phyloP scores from a whole-genome alignment of 2,329 filamentous ascomycete species.

The Apiospora sp. region DNA sequence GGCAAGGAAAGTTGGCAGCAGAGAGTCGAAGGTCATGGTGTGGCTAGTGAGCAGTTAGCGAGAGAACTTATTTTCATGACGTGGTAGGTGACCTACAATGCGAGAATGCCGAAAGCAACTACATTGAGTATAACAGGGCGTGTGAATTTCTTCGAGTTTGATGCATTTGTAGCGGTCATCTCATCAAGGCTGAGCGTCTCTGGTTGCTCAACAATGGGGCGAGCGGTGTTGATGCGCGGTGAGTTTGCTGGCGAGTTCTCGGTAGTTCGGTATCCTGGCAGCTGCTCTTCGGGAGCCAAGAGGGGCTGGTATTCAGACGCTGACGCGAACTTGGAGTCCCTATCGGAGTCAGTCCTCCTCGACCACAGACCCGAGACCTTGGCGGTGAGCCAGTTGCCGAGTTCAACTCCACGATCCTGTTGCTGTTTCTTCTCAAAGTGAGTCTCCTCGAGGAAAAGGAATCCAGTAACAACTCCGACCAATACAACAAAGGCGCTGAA shows the following conservation, averaged over 20 bases:
- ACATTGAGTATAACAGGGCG: constrained; percentile 87
- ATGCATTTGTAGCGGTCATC: constrained; percentile 5
- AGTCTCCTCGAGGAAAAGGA: constrained; percentile 86
- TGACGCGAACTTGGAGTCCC: not conserved
- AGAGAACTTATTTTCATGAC: not conserved
- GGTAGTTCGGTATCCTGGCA: constrained; percentile 73
- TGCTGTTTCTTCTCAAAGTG: constrained; percentile 82
- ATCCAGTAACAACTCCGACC: constrained; percentile 69
- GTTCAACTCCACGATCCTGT: constrained; percentile 77
- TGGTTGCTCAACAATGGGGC: constrained; percentile 42
- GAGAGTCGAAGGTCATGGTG: constrained; percentile 94
- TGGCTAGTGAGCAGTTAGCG: constrained; percentile 64
- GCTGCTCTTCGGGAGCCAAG: constrained; percentile 65
- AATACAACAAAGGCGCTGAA: constrained; percentile 71
- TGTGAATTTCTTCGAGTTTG: constrained; percentile 67
- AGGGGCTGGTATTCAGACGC: constrained; percentile 68
- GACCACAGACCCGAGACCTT: constrained; percentile 48
- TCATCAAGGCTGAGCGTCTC: constrained; percentile 48
- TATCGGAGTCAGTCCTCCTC: not conserved
- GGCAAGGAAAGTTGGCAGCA: constrained; percentile 91
- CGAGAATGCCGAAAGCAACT: constrained; percentile 87
- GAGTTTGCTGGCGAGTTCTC: constrained; percentile 61
- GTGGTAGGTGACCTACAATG: constrained; percentile 73
- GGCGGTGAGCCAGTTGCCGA: constrained; percentile 74
- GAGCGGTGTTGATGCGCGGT: constrained; percentile 44